Base-by-base conservation (phyloP, 768 basidiomycete species). In the Dacryopinax primogenitus region DNA sequence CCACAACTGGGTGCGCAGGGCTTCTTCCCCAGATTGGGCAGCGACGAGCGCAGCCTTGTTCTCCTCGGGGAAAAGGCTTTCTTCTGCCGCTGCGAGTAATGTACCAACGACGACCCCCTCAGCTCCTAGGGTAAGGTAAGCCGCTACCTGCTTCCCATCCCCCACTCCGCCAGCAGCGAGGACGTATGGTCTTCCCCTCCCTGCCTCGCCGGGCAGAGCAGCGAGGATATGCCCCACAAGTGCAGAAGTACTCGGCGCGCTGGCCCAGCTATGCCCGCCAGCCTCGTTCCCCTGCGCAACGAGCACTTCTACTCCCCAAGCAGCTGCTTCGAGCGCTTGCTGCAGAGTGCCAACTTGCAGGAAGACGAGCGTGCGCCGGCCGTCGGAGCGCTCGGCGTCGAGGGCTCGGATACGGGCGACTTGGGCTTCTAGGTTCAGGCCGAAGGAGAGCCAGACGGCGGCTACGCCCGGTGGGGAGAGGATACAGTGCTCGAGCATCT, bases 261-360 rank as follows among this genome's bases (percentile, higher is more conserved):
- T 71, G 26, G 74, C 68, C 58, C 79, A 74, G 7, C 88, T 88
- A 74, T 92, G 90, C 30, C 90, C 90, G 11, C 90, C 90, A 37
- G 87, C 82, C 74, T 92, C 90, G 65, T 78, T 69, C 88, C 90
- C 88, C 83, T 92, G 90, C 1, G 83, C 86, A 16, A 92, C 84
- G 64, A 92, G 73, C 36, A 85, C 82, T 72, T 92, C 90, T 6
- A 78, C 83, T 68, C 83, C 82, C 83, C 84, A 88, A 18, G 82
- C 77, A 32, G 82, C 75, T n/a, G 88, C 89, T 63, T 78, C 68
- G n/a, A 79, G 73, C 6, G 86, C 87, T 65, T 87, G 81, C 66
- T 82, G 75, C 6, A 82, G 78, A 37, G 83, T 83, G 44, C 80
- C 78, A 18, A 89, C 77, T 69, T 85, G 85, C 11, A 86, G 78